Base-by-base conservation (phyloP, 2,329 filamentous ascomycete genomes). In the Epichloe sibirici region DNA sequence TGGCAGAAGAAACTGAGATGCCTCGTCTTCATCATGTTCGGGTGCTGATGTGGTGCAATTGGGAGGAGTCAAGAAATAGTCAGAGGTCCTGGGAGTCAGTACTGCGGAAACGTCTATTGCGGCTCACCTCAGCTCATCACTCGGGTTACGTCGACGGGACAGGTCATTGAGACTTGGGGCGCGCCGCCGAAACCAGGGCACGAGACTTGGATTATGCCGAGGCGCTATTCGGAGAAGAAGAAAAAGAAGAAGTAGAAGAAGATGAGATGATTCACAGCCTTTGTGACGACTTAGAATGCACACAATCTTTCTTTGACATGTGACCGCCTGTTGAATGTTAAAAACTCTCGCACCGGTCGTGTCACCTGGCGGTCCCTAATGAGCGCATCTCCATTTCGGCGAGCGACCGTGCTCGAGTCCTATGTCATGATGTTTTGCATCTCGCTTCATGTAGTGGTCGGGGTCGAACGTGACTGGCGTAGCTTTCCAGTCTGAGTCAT, bases 51-150 rank as follows among this genome's bases (percentile, higher is more conserved):
- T n/a, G 37, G 7, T 38, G 37, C 12, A n/a, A 13, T n/a, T 11
- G 13, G 37, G 37, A 13, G 37, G 12, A 25, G 11, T 11, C 13
- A 28, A 25, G 7, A 46, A 35, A 34, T 23, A 49, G 52, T 48
- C 35, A 12, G 23, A 2, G 54, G 51, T 13, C 54, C 54, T 1
- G 54, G 54, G 5, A 56, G 54, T 11, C 51, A 56, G 13, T 56
- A 49, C 46, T 53, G 48, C 40, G 54, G 54, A n/a, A 49, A 47
- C 46, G 47, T 54, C 17, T 56, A 51, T n/a, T 53, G 48, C 52
- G 54, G 54, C 28, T 56, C 54, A 2, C 54, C 54, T 12, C 51
- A 56, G 39, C 54, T 46, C 9, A 17, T 56, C 52, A 49, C 45
- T 7, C 31, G 4, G 5, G 15, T 51, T 5, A 49, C 49, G 1